Conservation (phyloP, 2,329 filamentous ascomycete genomes). For the Aspergillus quadrilineatus region DNA sequence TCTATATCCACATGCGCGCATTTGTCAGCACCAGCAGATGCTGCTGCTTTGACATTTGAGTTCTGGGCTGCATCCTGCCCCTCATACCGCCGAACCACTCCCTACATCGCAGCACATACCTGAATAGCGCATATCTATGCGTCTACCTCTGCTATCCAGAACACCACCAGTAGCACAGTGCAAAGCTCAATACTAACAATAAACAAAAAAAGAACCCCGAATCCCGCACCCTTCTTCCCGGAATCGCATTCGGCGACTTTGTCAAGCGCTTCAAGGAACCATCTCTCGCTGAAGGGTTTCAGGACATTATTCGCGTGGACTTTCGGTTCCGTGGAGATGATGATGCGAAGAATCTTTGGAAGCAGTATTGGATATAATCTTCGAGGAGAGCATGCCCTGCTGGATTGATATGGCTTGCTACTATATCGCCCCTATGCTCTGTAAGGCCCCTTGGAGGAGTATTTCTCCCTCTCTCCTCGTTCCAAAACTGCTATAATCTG, state of each 20-base stretch:
- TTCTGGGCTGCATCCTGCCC: neutral
- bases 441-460: neutral
- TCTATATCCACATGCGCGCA: neutral
- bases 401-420: neutral
- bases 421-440: neutral
- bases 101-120: neutral
- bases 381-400: neutral
- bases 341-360: slow-evolving; percentile 71
- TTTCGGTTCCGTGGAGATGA: slow-evolving; percentile 73
- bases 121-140: neutral
- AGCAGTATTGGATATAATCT: slow-evolving; percentile 65
- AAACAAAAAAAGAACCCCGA: slow-evolving; percentile 66
- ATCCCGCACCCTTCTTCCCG: slow-evolving; percentile 68
- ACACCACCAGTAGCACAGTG: neutral
- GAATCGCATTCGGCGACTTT: slow-evolving; percentile 77
- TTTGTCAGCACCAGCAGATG: neutral
- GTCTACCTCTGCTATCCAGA: neutral
- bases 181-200: neutral
- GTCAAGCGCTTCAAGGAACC: slow-evolving; percentile 71
- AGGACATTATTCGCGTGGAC: slow-evolving; percentile 71
- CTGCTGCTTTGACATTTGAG: neutral
- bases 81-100: neutral
- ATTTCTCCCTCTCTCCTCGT: neutral
- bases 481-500: neutral
- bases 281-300: slow-evolving; percentile 72